Percentiles rank a stretch among this genome's conserved stretches.
These are phyloP conservation scores for Lasiosphaeris hirsuta DNA, from an alignment of 495 filamentous ascomycete genomes.

Conservation along the genomic window DNA sequence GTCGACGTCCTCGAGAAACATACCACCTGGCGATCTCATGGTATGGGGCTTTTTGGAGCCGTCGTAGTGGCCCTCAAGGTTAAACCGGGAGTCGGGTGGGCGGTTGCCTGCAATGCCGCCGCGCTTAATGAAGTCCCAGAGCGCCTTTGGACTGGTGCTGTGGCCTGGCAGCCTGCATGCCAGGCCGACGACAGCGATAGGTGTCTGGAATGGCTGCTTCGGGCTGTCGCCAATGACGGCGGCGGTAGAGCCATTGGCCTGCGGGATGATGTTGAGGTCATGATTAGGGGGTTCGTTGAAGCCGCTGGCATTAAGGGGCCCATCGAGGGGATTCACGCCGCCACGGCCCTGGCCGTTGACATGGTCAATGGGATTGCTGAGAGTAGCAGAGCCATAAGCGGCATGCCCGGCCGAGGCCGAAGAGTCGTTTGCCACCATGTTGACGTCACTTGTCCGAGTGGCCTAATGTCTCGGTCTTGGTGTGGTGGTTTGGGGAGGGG, in stretches of 20 bases:
- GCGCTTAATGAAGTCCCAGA: slow-evolving; percentile 14
- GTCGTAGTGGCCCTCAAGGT: slow-evolving; percentile 12
- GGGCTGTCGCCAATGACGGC: neutral
- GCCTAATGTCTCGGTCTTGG: too few relatives aligned
- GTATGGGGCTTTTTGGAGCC: slow-evolving; percentile 14
- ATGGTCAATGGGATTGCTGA: too few relatives aligned
- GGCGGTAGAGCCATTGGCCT: neutral
- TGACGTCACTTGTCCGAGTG: neutral
- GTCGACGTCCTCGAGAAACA: slow-evolving; percentile 14
- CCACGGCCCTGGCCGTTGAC: too few relatives aligned
- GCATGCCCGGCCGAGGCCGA: neutral
- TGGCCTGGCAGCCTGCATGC: slow-evolving; percentile 15
- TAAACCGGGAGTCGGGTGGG: slow-evolving; percentile 8
- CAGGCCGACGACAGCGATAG: slow-evolving; percentile 14
- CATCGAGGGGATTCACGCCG: neutral
- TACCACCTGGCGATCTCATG: slow-evolving; percentile 15
- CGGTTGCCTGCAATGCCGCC: slow-evolving; percentile 9
- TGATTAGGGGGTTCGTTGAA: neutral
- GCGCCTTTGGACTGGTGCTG: slow-evolving; percentile 1
- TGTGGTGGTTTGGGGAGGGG: too few relatives aligned
- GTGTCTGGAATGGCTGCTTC: neutral
- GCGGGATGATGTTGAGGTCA: neutral
- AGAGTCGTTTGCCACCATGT: neutral
- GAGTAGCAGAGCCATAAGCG: neutral
- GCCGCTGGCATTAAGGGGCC: neutral